Evolutionary conservation across 305 asterid genomes (phyloP), one percentile per base, ranked within the genome.

Genomic region (Rubia tinctorum): DNA sequence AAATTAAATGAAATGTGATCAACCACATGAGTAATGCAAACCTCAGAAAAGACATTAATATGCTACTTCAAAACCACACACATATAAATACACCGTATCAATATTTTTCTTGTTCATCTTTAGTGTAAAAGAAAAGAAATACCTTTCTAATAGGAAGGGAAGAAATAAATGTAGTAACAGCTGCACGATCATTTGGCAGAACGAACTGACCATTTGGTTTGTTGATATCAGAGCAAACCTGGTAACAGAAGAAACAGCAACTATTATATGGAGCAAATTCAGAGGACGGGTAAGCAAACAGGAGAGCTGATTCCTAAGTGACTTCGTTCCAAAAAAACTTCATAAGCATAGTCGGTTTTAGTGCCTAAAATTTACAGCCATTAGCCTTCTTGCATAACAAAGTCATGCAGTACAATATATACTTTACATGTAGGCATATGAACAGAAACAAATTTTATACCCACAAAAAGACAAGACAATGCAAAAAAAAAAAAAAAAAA

Each of bases 71-170:
- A 68, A 45, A 44, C 65, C 45, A 22, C 44, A 62, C 22, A 49
- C 18, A 60, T 68, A 55, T 68, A 37, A 27, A 23, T 25, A 65
- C 25, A 8, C 68, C 39, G 12, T 15, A 51, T 55, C 34, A 67
- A 17, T 5, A 1, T 7, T 63, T 65, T 37, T 17, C 22, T 1
- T 7, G 12, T 27, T 12, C 43, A 65, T 65, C 60, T 7, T 53
- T 53, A 6, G 49, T 13, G 47, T 6, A 44, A 2, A 45, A 49
- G 68, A 25, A 60, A 43, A 43, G 37, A 68, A 53, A 77, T 85
- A 95, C 99, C 99, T 92, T 95, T 81, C 99, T 85, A 74, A 89
- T 88, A 61, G 99, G 98, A 62, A 95, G 90, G 63, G 99, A 85
- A 73, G 98, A 90, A 77, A 95, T 90, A 82, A 95, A 95, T 75